A percentile compares a stretch with the other conserved stretches of the same genome.
Evolutionary conservation across 176 grass and related monocot species (phyloP).

Genomic region (Areca catechu): DNA sequence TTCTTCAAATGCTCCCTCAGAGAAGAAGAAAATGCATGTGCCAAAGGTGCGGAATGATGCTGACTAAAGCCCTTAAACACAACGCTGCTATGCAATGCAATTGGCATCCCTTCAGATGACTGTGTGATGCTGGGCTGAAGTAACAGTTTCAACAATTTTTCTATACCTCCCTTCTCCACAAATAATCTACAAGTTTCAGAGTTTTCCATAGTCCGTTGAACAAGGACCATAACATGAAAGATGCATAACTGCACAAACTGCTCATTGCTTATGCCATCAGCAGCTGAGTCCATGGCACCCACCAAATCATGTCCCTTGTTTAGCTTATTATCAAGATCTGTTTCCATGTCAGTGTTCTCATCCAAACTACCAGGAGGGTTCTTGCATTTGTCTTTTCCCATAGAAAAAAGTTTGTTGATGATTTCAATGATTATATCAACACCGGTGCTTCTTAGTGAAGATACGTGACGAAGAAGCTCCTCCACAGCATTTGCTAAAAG

Average conservation of each 20-base stretch:
- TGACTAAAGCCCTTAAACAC: constrained; percentile 98
- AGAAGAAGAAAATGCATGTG: constrained; percentile 77
- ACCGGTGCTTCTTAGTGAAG: constrained; percentile 78
- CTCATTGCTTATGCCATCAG: constrained; percentile 54
- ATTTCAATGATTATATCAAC: constrained; percentile 98
- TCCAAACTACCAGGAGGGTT: constrained; percentile 37
- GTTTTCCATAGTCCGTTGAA: constrained; percentile 96
- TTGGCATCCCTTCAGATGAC: constrained; percentile 96
- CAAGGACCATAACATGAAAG: constrained; percentile 95
- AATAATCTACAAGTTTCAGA: constrained; percentile 95
- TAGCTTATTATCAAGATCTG: constrained; percentile 56
- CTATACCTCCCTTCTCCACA: constrained; percentile 86
- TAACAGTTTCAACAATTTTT: constrained; percentile 71
- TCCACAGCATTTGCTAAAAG: constrained; percentile 93
- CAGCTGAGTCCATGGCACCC: constrained; percentile 46
- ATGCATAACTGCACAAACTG: constrained; percentile 91
- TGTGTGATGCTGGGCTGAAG: constrained; percentile 91
- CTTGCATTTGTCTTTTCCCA: constrained; percentile 35
- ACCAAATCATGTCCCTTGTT: constrained; percentile 62
- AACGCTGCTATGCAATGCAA: constrained; percentile 95
- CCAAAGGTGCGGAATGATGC: constrained; percentile 87
- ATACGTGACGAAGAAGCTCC: constrained; percentile 91
- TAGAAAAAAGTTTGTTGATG: constrained; percentile 64
- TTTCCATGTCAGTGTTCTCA: constrained; percentile 87
- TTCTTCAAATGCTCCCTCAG: constrained; percentile 77